Percentiles rank a stretch among this genome's conserved stretches.
phyloP scores from a whole-genome alignment of 164 flowering plant genomes.

The Sextonia rubra region DNA sequence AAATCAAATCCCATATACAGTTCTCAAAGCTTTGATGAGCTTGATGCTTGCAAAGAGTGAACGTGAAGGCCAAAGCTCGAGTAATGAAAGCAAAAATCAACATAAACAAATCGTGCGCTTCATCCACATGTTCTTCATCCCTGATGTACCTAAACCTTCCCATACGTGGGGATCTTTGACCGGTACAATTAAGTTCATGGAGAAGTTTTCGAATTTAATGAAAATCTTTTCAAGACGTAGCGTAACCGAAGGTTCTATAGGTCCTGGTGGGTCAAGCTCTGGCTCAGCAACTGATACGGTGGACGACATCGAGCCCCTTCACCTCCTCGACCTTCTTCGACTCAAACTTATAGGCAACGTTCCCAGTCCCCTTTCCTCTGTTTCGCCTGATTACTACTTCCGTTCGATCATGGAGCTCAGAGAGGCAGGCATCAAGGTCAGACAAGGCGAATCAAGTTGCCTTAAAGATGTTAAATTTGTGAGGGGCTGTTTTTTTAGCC shows the following conservation, averaged over 20 bases:
- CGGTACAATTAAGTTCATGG: no score
- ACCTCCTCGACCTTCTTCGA: slow-evolving; percentile 9
- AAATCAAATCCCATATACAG: not conserved
- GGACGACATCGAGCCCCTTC: not conserved
- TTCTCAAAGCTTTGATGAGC: not conserved
- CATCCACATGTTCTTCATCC: not conserved
- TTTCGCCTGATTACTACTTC: not conserved
- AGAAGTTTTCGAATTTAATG: not conserved
- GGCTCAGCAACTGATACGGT: no score
- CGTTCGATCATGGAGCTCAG: slow-evolving; percentile 10
- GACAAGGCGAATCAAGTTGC: not conserved
- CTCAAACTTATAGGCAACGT: not conserved
- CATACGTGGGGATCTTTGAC: no score
- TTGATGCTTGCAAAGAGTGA: not conserved
- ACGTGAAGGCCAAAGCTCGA: no score
- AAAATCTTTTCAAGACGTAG: no score
- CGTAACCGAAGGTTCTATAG: no score
- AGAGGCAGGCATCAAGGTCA: slow-evolving; percentile 1
- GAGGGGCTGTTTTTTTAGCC: not conserved
- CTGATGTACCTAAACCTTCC: not conserved
- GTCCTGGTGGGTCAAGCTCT: not conserved
- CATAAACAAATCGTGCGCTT: no score
- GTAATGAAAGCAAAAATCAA: not conserved
- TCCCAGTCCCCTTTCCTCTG: no score
- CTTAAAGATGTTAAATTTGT: not conserved